Evolutionary conservation across 2,329 filamentous ascomycete species (phyloP).

Genomic region (Daldinia sp.): DNA sequence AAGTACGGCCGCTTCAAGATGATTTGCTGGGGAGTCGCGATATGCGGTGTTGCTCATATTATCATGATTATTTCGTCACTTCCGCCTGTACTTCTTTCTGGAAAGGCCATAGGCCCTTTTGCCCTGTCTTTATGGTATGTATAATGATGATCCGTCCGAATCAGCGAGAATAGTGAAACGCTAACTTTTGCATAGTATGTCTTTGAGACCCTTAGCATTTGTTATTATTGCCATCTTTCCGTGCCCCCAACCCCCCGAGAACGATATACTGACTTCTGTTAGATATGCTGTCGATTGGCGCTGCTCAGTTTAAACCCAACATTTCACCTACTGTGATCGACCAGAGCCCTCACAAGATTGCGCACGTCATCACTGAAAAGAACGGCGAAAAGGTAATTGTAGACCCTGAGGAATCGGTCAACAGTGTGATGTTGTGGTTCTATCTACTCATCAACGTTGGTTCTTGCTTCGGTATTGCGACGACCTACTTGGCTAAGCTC

Average conservation of each 20-base stretch:
- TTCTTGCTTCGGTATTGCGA: slow-evolving; percentile 58
- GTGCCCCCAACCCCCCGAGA: not conserved
- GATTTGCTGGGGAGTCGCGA: slow-evolving; percentile 45
- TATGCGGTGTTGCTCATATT: slow-evolving; percentile 49
- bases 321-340: slow-evolving; percentile 75
- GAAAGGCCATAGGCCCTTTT: slow-evolving; percentile 59
- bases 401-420: slow-evolving; percentile 69
- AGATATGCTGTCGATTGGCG: slow-evolving; percentile 63
- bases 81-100: slow-evolving; percentile 53
- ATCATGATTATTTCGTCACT: slow-evolving; percentile 48
- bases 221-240: not conserved
- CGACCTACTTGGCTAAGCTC: slow-evolving; percentile 60
- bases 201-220: not conserved
- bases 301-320: slow-evolving; percentile 75
- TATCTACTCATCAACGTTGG: slow-evolving; percentile 64
- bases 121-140: slow-evolving; percentile 64
- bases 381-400: slow-evolving; percentile 71
- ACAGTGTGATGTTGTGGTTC: slow-evolving; percentile 72
- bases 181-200: slow-evolving; percentile 28
- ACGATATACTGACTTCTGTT: slow-evolving; percentile 11
- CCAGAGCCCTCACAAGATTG: slow-evolving; percentile 66
- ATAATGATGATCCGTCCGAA: not conserved
- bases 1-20: slow-evolving; percentile 51
- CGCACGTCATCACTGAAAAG: slow-evolving; percentile 58
- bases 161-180: not conserved